Base-by-base conservation (phyloP, 805 yeast genomes). In the Candida easanensis region DNA sequence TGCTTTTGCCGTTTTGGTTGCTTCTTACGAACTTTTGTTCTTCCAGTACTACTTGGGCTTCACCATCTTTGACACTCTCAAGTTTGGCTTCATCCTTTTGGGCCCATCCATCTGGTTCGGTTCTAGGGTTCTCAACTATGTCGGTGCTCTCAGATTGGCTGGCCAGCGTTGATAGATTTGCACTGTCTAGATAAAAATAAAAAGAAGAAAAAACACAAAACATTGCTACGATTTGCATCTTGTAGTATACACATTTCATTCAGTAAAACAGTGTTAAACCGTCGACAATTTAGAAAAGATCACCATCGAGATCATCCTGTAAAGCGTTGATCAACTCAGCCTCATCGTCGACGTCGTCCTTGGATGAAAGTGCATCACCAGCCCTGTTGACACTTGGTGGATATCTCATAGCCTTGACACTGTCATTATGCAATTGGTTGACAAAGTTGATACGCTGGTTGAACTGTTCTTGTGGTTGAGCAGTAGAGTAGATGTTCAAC, bases 371-470 rank as follows among this genome's bases (percentile, higher is more conserved):
- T 3, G 49, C 46, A 36, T 46, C 49, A 3, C 47, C 51, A 8
- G 36, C 41, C 44, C 55, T 54, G 45, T 54, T 58, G 17, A 48
- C 50, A 45, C 61, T 58, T 38, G 62, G 62, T 7, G 97, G 96
- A 66, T 88, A 93, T 57, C 97, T 79, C 97, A 93, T 88, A 8
- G 96, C 88, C 68, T 88, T 86, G 46, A 91, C 95, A 63, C 88
- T 80, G 57, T 91, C 97, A 55, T 89, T 88, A 68, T 91, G 95
- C 52, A 91, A 74, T 36, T 84, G 77, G 68, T 88, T 84, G 60
- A 96, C 91, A 66, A 93, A 95, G 56, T 80, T 80, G 64, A 93
- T 91, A 73, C 99, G 84, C 64, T 88, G 95, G 68, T 91, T 90
- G 68, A 88, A 88, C 46, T 88, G 85, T 14, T 68, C 70, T 66